These are phyloP conservation scores for Cercospora sp. DNA, from an alignment of 2,329 filamentous ascomycete species.

Conservation along the genomic window DNA sequence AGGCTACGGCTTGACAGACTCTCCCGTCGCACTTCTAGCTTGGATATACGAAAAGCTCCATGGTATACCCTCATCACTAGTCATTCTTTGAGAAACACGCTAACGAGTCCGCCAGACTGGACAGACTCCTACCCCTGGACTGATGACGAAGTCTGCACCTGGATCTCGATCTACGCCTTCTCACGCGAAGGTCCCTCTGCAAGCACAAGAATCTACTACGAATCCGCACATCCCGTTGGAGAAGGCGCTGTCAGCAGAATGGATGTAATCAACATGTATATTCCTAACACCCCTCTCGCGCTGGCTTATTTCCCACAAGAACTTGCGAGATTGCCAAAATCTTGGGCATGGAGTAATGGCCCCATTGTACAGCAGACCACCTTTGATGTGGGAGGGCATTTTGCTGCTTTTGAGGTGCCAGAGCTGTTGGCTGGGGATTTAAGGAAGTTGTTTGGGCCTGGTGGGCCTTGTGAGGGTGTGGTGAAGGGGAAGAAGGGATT, in stretches of 20 bases:
- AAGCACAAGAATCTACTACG: slow-evolving; percentile 16
- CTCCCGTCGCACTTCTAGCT: slow-evolving; percentile 26
- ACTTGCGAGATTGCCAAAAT: slow-evolving; percentile 16
- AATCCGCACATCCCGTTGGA: slow-evolving; percentile 12
- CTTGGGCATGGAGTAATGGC: slow-evolving; percentile 17
- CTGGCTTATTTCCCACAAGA: slow-evolving; percentile 18
- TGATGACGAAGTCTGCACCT: slow-evolving; percentile 27
- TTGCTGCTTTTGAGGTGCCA: slow-evolving; percentile 19
- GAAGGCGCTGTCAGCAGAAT: slow-evolving; percentile 16
- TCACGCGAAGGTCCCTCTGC: slow-evolving; percentile 15
- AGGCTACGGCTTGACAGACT: slow-evolving; percentile 26
- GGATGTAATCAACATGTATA: slow-evolving; percentile 19
- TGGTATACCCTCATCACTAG: neutral
- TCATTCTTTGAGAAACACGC: neutral
- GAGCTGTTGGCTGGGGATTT: slow-evolving; percentile 16
- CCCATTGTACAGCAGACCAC: slow-evolving; percentile 20
- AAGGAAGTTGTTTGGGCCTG: slow-evolving; percentile 10
- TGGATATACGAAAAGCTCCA: slow-evolving; percentile 31
- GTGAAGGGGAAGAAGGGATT: slow-evolving; percentile 9
- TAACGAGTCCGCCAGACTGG: slow-evolving; percentile 28
- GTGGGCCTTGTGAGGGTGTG: slow-evolving; percentile 16
- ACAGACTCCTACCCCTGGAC: slow-evolving; percentile 35
- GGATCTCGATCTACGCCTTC: slow-evolving; percentile 25
- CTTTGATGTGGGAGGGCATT: slow-evolving; percentile 19
- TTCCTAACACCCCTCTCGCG: slow-evolving; percentile 10